These are phyloP conservation scores for Suhomyces tanzawaensis DNA, from an alignment of 805 yeast species.

Conservation along the genomic window DNA sequence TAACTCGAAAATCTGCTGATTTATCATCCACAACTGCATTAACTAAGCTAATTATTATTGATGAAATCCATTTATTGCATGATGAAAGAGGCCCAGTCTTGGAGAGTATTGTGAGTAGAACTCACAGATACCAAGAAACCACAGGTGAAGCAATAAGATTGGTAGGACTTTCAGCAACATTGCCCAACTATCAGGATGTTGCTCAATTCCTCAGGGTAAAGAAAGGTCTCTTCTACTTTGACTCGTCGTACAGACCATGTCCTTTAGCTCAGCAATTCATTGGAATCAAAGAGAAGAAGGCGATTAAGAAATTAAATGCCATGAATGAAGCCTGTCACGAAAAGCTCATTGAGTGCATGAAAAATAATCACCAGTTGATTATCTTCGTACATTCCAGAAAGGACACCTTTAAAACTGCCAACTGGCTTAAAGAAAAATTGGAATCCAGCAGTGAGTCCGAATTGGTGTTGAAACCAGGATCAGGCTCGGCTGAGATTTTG, in stretches of 20 bases:
- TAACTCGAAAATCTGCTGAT: slow-evolving; percentile 78
- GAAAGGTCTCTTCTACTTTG: slow-evolving; percentile 75
- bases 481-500: slow-evolving; percentile 62
- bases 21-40: slow-evolving; percentile 54
- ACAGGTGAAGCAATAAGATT: slow-evolving; percentile 57
- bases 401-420: slow-evolving; percentile 84
- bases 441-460: slow-evolving; percentile 52
- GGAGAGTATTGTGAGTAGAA: slow-evolving; percentile 82
- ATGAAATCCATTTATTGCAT: slow-evolving; percentile 89
- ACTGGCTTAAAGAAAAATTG: slow-evolving; percentile 62
- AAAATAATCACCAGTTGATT: slow-evolving; percentile 73
- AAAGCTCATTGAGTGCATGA: slow-evolving; percentile 54
- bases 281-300: slow-evolving; percentile 81
- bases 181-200: slow-evolving; percentile 86
- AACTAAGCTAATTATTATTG: slow-evolving; percentile 75
- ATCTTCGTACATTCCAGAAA: slow-evolving; percentile 93
- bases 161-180: slow-evolving; percentile 87
- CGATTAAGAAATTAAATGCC: slow-evolving; percentile 73
- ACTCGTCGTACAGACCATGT: slow-evolving; percentile 83
- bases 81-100: slow-evolving; percentile 95
- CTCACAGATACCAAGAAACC: slow-evolving; percentile 46
- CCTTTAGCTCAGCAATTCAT: slow-evolving; percentile 86
- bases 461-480: slow-evolving; percentile 45
- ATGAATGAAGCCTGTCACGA: slow-evolving; percentile 92
- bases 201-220: slow-evolving; percentile 72